A percentile compares a stretch with the other conserved stretches of the same genome.
Evolutionary conservation across 2,329 filamentous ascomycete genomes (phyloP).

Genomic region (Penicillium italicum): DNA sequence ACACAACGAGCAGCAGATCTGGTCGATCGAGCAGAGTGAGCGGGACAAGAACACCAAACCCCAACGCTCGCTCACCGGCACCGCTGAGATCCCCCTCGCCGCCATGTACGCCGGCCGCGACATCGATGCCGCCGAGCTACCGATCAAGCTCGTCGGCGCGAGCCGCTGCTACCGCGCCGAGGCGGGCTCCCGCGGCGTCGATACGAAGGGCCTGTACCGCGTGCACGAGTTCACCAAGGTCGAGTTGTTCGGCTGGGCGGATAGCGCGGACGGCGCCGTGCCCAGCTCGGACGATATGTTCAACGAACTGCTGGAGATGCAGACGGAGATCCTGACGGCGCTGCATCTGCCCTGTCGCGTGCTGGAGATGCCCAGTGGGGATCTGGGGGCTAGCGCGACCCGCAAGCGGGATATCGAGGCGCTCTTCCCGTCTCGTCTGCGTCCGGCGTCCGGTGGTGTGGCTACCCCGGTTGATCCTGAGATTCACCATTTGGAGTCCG

Average conservation of each 20-base stretch:
- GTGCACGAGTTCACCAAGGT: constrained; percentile 99
- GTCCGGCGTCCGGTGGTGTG: constrained; percentile 2
- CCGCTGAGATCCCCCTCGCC: constrained; percentile 90
- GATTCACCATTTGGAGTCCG: constrained; percentile 48
- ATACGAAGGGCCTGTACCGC: constrained; percentile 91
- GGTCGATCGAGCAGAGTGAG: constrained; percentile 66
- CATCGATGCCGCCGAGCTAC: constrained; percentile 63
- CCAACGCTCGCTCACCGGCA: constrained; percentile 74
- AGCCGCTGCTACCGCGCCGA: constrained; percentile 96
- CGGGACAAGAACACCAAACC: constrained; percentile 62
- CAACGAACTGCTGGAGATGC: constrained; percentile 79
- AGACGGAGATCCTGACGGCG: constrained; percentile 73
- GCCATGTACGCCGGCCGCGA: constrained; percentile 77
- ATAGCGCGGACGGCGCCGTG: constrained; percentile 47
- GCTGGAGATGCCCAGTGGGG: constrained; percentile 84
- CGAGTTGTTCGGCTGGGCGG: constrained; percentile 92
- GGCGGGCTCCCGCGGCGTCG: constrained; percentile 81
- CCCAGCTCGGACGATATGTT: constrained; percentile 55
- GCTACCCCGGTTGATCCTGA: constrained; percentile 5
- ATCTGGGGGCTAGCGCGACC: constrained; percentile 82
- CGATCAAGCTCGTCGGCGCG: constrained; percentile 74
- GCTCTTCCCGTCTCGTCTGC: constrained; percentile 76
- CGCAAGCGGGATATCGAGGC: constrained; percentile 93
- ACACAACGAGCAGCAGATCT: constrained; percentile 88
- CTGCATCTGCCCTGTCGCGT: constrained; percentile 82